These are phyloP conservation scores for Prunus dulcis DNA, from an alignment of 306 rosid genomes.

Conservation along the genomic window DNA sequence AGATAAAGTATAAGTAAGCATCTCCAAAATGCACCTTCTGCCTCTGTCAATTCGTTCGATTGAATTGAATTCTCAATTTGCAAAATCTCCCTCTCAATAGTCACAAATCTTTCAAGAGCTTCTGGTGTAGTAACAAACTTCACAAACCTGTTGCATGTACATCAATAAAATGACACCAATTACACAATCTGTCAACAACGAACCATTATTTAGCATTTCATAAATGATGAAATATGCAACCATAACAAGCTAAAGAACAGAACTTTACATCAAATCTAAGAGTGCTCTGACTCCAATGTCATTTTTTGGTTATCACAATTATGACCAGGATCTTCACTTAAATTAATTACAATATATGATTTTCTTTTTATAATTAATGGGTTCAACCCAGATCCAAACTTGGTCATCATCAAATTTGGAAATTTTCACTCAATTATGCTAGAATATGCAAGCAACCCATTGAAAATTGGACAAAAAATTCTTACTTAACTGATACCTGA, in stretches of 20 bases:
- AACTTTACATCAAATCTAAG: not conserved
- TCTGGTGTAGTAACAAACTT: constrained; percentile 87
- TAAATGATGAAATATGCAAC: not conserved
- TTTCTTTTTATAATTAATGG: not conserved
- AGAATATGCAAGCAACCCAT: not conserved
- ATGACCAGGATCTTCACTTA: not conserved
- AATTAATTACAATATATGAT: not conserved
- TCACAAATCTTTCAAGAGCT: constrained; percentile 93
- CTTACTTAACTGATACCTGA: not conserved
- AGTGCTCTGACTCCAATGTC: not conserved
- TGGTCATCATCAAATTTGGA: not conserved
- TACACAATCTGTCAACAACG: not conserved
- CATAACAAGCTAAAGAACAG: not conserved
- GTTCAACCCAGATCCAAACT: constrained; percentile 5
- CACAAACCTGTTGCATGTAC: constrained; percentile 69
- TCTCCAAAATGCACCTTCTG: constrained; percentile 52
- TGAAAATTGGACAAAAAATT: not conserved
- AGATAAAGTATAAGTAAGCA: constrained; percentile 12
- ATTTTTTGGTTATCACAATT: not conserved
- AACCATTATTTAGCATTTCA: not conserved
- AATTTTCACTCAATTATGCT: not conserved
- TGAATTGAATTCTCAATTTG: constrained; percentile 88
- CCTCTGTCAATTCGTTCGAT: constrained; percentile 54
- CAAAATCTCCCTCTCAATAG: constrained; percentile 82
- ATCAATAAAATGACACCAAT: not conserved